phyloP scores from a whole-genome alignment of 2,329 filamentous ascomycete genomes.

The Phialophora macrospora region DNA sequence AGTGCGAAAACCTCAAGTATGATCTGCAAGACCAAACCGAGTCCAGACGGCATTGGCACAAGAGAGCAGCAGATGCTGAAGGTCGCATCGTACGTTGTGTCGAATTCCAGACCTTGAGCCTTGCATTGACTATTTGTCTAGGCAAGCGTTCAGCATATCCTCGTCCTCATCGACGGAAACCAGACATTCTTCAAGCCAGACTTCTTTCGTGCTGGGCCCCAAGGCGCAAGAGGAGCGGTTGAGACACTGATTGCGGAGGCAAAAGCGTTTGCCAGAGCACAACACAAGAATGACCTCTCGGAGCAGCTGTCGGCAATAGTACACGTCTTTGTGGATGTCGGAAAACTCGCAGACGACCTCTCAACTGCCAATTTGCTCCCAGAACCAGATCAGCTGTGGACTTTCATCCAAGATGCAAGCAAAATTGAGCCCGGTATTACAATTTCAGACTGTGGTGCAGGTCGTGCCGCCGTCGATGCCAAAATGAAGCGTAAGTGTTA shows the following conservation, averaged over 20 bases:
- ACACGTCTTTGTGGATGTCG: slow-evolving; percentile 36
- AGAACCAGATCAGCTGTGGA: slow-evolving; percentile 27
- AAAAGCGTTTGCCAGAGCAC: slow-evolving; percentile 27
- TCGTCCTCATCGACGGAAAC: slow-evolving; percentile 35
- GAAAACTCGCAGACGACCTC: slow-evolving; percentile 30
- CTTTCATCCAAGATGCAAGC: slow-evolving; percentile 30
- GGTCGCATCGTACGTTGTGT: slow-evolving; percentile 25
- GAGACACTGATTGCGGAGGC: slow-evolving; percentile 24
- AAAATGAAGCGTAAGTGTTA: slow-evolving; percentile 28
- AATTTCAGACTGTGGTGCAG: slow-evolving; percentile 33
- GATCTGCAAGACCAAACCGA: slow-evolving; percentile 34
- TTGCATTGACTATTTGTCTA: slow-evolving; percentile 6
- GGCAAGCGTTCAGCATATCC: slow-evolving; percentile 32
- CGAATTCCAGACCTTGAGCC: not conserved
- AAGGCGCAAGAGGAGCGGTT: slow-evolving; percentile 25
- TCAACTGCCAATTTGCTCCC: slow-evolving; percentile 23
- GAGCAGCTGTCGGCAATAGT: slow-evolving; percentile 29
- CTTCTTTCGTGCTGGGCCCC: slow-evolving; percentile 25
- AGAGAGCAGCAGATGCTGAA: slow-evolving; percentile 31
- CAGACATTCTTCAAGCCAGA: slow-evolving; percentile 30
- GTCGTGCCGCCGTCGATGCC: slow-evolving; percentile 21
- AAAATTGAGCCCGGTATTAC: slow-evolving; percentile 25
- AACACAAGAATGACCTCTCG: slow-evolving; percentile 35
- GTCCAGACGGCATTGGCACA: slow-evolving; percentile 33
- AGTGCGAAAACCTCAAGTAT: slow-evolving; percentile 25